Evolutionary conservation across 257 asterid genomes (phyloP).

Genomic region (Solanum rostratum): DNA sequence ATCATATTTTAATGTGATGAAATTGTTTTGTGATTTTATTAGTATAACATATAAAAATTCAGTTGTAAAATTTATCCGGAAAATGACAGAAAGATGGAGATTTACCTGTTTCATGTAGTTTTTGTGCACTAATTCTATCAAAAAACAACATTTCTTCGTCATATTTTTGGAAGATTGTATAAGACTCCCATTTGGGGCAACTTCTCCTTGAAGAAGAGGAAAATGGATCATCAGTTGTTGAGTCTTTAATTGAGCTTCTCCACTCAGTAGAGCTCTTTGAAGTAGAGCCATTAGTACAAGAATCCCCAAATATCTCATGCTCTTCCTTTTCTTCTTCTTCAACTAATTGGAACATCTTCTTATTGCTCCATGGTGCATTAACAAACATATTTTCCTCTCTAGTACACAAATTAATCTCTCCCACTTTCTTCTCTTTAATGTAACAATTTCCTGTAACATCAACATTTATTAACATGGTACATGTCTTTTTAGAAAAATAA

Average conservation of each 20-base stretch:
- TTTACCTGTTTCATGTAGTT: constrained; percentile 79
- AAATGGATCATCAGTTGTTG: constrained; percentile 78
- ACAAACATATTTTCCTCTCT: constrained; percentile 34
- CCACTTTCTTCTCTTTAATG: constrained; percentile 6
- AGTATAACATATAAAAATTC: background rate
- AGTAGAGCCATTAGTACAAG: constrained; percentile 77
- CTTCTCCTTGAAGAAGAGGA: constrained; percentile 85
- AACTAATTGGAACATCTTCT: constrained; percentile 23
- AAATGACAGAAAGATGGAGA: background rate
- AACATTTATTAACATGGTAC: background rate
- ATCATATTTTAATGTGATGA: background rate
- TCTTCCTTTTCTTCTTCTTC: constrained; percentile 36
- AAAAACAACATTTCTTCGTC: constrained; percentile 85
- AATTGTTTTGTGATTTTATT: background rate
- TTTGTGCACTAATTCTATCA: constrained; percentile 73
- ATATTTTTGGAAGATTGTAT: constrained; percentile 80
- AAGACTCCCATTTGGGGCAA: constrained; percentile 97
- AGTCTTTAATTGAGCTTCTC: constrained; percentile 73
- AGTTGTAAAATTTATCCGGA: background rate
- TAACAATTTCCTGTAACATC: background rate
- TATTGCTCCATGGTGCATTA: constrained; percentile 31
- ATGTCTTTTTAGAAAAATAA: background rate
- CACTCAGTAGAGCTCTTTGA: constrained; percentile 86
- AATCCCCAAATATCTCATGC: constrained; percentile 47
- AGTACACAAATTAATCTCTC: constrained; percentile 11